Evolutionary conservation across 192 early-diverging fungal genomes (phyloP).

Genomic region (Backusella psychrophila): DNA sequence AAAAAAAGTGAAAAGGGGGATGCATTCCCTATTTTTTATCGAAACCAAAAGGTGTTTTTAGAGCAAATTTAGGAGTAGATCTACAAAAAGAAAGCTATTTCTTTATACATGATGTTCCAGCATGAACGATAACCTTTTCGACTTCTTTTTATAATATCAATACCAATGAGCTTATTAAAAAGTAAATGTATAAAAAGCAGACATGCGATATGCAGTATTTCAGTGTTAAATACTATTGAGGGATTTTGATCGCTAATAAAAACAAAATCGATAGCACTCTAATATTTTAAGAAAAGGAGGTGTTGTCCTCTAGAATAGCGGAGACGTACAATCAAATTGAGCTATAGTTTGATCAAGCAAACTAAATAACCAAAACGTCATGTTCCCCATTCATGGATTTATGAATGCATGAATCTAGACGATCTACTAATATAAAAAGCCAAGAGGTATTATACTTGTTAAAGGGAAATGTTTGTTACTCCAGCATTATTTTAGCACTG

Average conservation of each 20-base stretch:
- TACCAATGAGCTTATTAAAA: neutral
- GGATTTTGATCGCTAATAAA: neutral
- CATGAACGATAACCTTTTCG: neutral
- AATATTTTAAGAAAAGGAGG: neutral
- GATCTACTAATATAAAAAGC: neutral
- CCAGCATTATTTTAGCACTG: neutral
- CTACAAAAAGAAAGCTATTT: neutral
- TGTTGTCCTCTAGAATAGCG: neutral
- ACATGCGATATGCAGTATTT: neutral
- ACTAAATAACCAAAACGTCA: neutral
- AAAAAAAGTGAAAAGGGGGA: neutral
- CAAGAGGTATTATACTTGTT: neutral
- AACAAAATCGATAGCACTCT: neutral
- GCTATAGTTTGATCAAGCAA: too few species aligned
- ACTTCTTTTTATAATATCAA: neutral
- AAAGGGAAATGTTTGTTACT: neutral
- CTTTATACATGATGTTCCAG: neutral
- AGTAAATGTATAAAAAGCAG: neutral
- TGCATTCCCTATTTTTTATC: neutral
- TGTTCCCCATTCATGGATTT: neutral
- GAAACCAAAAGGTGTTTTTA: neutral
- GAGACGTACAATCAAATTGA: neutral
- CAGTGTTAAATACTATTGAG: neutral
- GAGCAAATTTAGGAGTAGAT: neutral
- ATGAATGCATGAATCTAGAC: neutral